These are phyloP conservation scores for Aspergillus spinulosporus DNA, from an alignment of 2,329 filamentous ascomycete species.

Conservation along the genomic window DNA sequence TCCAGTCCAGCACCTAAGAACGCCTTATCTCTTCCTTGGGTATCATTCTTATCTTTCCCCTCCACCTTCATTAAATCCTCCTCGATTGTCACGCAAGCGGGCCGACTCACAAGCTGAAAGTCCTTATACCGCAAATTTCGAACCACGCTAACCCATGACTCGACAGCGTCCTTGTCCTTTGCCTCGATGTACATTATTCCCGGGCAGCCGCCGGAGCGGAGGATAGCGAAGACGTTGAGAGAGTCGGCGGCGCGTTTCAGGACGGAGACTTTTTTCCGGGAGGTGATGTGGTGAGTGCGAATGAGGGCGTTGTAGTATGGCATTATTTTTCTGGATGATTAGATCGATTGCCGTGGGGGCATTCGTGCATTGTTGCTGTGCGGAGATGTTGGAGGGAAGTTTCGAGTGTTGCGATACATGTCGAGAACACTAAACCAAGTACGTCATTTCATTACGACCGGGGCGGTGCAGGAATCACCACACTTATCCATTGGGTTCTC, in stretches of 20 bases:
- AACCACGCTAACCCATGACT: conserved; percentile 65
- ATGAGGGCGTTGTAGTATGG: conserved; percentile 61
- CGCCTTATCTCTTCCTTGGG: neutral
- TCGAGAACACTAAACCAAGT: too few species aligned
- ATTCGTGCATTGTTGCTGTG: neutral
- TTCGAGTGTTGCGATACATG: too few species aligned
- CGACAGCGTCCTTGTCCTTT: conserved; percentile 53
- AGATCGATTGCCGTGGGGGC: neutral
- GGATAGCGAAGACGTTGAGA: conserved; percentile 62
- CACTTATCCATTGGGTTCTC: too few species aligned
- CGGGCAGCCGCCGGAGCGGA: conserved; percentile 67
- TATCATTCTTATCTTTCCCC: conserved; percentile 2
- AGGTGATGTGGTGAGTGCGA: conserved; percentile 78
- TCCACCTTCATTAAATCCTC: conserved; percentile 1
- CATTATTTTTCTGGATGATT: conserved; percentile 14
- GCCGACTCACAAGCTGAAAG: conserved; percentile 63
- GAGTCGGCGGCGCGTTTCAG: conserved; percentile 65
- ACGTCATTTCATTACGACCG: too few species aligned
- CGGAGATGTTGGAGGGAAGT: too few species aligned
- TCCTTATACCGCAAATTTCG: conserved; percentile 70
- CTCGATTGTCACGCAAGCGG: conserved; percentile 39
- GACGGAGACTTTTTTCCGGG: conserved; percentile 68
- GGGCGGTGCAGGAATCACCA: too few species aligned
- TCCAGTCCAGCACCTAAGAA: conserved; percentile 41
- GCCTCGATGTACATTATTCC: conserved; percentile 79